phyloP scores from a whole-genome alignment of 805 yeast species.

The Metschnikowia cubensis region DNA sequence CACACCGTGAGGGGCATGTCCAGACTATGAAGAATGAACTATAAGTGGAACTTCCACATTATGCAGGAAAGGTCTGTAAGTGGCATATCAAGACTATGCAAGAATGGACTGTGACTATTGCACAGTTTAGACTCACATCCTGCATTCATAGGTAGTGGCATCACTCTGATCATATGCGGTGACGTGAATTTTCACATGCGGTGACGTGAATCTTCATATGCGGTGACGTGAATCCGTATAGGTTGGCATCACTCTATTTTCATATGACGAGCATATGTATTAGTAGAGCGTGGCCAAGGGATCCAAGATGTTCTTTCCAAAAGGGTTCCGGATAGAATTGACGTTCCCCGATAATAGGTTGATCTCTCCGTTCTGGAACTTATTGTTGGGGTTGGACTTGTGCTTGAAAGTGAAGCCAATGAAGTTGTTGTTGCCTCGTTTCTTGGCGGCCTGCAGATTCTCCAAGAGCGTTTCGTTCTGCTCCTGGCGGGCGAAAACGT shows the following conservation, averaged over 20 bases:
- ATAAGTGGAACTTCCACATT: no score
- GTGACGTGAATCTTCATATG: no score
- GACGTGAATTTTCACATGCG: no score
- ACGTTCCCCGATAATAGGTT: slow-evolving; percentile 29
- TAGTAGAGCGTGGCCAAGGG: slow-evolving; percentile 44
- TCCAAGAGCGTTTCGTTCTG: slow-evolving; percentile 80
- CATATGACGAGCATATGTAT: background rate
- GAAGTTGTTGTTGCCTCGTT: slow-evolving; percentile 49
- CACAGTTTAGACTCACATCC: no score
- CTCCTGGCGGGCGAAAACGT: slow-evolving; percentile 88
- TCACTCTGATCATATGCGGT: no score
- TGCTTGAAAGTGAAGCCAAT: slow-evolving; percentile 97
- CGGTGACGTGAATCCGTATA: no score
- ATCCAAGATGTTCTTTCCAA: slow-evolving; percentile 29
- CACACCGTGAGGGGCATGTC: no score
- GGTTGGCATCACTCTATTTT: background rate
- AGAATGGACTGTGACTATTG: no score
- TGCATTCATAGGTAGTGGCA: no score
- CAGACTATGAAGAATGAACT: no score
- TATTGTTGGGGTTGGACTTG: slow-evolving; percentile 54
- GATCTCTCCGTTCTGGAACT: slow-evolving; percentile 37
- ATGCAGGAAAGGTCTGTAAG: no score
- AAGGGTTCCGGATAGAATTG: slow-evolving; percentile 8
- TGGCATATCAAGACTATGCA: no score
- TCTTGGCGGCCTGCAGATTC: slow-evolving; percentile 41